Percentiles rank a stretch among this genome's conserved stretches.
phyloP scores from a whole-genome alignment of 106 monocot genomes.

The Dactylorhiza incarnata region DNA sequence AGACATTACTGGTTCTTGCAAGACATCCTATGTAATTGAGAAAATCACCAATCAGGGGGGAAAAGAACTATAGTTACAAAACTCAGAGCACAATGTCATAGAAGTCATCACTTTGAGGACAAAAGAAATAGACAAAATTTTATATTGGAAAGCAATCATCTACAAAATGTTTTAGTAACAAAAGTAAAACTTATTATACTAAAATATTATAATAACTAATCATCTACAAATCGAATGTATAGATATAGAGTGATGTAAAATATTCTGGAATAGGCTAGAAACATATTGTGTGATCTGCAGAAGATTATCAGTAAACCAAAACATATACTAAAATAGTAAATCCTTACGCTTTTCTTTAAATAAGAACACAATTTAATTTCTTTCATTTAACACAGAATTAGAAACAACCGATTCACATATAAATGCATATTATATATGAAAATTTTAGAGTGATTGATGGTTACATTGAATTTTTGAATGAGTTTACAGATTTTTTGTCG shows the following conservation, averaged over 20 bases:
- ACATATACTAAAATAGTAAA: no score
- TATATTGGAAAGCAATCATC: not conserved
- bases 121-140: not conserved
- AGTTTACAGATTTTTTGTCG: constrained; percentile 68
- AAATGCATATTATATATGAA: not conserved
- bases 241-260: not conserved
- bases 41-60: constrained; percentile 9
- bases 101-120: not conserved
- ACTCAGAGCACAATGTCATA: no score
- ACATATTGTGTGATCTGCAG: no score
- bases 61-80: not conserved
- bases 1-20: constrained; percentile 66
- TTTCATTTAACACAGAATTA: not conserved
- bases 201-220: no score
- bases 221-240: no score
- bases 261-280: not conserved
- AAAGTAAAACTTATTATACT: no score
- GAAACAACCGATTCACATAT: not conserved
- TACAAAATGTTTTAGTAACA: not conserved
- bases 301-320: no score
- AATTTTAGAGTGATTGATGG: not conserved
- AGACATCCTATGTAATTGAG: constrained; percentile 44
- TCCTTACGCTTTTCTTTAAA: not conserved
- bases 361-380: not conserved
- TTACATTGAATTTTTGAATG: constrained; percentile 79